Evolutionary conservation across 306 rosid genomes (phyloP).

Genomic region (Spatholobus suberectus): DNA sequence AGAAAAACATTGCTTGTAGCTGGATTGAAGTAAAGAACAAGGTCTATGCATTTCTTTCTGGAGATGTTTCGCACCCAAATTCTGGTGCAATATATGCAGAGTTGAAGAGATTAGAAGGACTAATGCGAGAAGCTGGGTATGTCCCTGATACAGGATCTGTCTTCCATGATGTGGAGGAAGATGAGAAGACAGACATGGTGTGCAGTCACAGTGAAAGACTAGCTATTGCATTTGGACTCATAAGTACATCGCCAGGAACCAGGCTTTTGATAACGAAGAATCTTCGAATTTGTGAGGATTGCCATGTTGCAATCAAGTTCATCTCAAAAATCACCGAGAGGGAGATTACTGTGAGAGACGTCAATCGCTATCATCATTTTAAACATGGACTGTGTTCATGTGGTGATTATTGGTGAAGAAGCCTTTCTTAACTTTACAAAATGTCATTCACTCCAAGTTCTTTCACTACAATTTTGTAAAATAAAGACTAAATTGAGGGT

Average conservation of each 20-base stretch:
- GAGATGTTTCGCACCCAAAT: conserved; percentile 69
- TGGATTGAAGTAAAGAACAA: conserved; percentile 80
- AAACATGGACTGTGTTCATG: conserved; percentile 68
- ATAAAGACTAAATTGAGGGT: not conserved
- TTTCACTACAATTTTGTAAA: no score
- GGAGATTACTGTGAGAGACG: conserved; percentile 76
- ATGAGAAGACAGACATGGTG: conserved; percentile 71
- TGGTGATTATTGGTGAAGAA: conserved; percentile 69
- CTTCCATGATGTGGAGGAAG: conserved; percentile 86
- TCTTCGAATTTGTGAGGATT: conserved; percentile 76
- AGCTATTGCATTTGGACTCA: conserved; percentile 86
- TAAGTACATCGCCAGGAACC: conserved; percentile 65
- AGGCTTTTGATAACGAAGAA: conserved; percentile 78
- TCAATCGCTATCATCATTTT: conserved; percentile 81
- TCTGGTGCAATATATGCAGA: conserved; percentile 69
- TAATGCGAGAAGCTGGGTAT: conserved; percentile 82
- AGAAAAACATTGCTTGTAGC: conserved; percentile 79
- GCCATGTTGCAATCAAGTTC: conserved; percentile 80
- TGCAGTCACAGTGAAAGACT: conserved; percentile 81
- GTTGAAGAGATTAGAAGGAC: conserved; percentile 63
- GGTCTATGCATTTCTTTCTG: conserved; percentile 69
- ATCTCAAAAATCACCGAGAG: conserved; percentile 67
- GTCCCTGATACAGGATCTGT: conserved; percentile 67
- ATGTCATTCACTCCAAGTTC: no score
- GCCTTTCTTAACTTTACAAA: not conserved